Conservation (phyloP, 169 alveolate genomes). For the Plasmodium ovale region DNA sequence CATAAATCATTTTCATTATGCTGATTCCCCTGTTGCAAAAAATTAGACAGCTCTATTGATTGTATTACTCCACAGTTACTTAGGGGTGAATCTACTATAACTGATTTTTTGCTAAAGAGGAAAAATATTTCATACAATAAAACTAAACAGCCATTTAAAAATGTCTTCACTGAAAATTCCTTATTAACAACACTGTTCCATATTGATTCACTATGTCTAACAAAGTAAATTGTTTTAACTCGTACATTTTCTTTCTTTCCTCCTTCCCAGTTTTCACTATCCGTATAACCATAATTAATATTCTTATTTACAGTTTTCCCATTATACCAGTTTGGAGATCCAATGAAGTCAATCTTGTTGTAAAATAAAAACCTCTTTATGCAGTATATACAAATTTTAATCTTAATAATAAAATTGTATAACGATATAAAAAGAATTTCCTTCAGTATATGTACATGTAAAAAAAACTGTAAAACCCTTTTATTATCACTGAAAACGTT, state of each 20-base stretch:
- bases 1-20: constrained; percentile 16
- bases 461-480: constrained; percentile 4
- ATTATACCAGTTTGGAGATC: background rate
- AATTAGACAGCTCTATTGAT: constrained; percentile 50
- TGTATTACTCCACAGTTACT: constrained; percentile 55
- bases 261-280: background rate
- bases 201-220: constrained; percentile 65
- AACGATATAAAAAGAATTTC: constrained; percentile 2
- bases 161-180: background rate
- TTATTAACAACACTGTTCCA: constrained; percentile 57
- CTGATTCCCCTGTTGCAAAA: constrained; percentile 22
- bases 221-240: constrained; percentile 62
- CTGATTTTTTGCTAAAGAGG: constrained; percentile 42
- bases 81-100: constrained; percentile 44
- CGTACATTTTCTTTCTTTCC: background rate
- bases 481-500: background rate
- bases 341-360: background rate
- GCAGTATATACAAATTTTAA: constrained; percentile 9
- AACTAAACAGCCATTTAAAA: constrained; percentile 14
- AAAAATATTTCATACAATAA: constrained; percentile 24
- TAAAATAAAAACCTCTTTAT: background rate
- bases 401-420: constrained; percentile 12
- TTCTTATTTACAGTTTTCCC: too few species aligned
- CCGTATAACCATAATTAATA: background rate
- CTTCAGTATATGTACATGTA: constrained; percentile 34